Evolutionary conservation across 2,329 filamentous ascomycete genomes (phyloP), one percentile per base, ranked within the genome.

Genomic region (Sclerotinia nivalis): DNA sequence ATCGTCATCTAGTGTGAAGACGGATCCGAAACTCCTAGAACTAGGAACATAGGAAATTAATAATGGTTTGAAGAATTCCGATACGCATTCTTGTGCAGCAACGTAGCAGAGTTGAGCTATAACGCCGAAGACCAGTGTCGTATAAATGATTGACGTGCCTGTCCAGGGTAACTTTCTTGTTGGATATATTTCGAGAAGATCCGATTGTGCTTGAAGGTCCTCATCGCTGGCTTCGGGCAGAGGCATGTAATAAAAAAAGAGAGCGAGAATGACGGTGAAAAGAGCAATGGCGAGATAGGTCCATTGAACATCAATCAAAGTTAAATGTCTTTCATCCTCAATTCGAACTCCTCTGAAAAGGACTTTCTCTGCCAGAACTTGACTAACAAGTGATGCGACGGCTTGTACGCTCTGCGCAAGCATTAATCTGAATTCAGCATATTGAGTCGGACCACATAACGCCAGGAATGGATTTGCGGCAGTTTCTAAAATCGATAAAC

Each of bases 211-310:
- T 73, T 87, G 83, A 7, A 88, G 74, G 1, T 86, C 85, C 31
- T 82, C 74, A 84, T 87, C 71, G 81, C 80, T 2, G 83, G 82
- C 73, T 87, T 82, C 88, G 0, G 88, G 88, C 2, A 90, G 80
- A 0, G 88, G 88, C 83, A 89, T 87, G 75, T 90, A 91, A 77
- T 87, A 90, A 77, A 91, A 89, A 76, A 90, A 87, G 4, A 90
- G 81, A 0, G 88, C 91, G 3, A 96, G 83, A 4, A 87, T 82
- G 66, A 90, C 91, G 70, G 91, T 92, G 69, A 93, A 89, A 34
- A 91, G 83, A 0, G 91, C 92, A 71, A 95, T 90, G 69, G 89
- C 90, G n/a, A 96, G 85, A 75, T 96, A 96, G 0, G 92, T 91
- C 90, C 91, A 96, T 79, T 96, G 93, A 1, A 95, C 91, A 71